Evolutionary conservation across 169 alveolate species (phyloP).

Genomic region (Perkinsus chesapeaki): DNA sequence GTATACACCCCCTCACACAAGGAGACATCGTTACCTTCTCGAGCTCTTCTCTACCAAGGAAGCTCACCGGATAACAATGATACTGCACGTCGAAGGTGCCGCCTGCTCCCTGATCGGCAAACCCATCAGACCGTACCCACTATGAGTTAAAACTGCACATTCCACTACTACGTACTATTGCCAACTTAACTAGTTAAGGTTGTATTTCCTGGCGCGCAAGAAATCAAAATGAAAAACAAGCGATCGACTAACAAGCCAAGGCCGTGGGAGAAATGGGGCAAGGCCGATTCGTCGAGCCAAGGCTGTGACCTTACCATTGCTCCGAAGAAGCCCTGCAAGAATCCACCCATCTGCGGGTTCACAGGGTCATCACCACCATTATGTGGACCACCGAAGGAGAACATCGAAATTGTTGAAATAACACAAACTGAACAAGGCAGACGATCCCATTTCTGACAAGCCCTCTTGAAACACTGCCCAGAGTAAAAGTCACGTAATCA

Average conservation of each 20-base stretch:
- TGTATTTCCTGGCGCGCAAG: too few relatives aligned
- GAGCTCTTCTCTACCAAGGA: slow-evolving; percentile 55
- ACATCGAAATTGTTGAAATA: background rate
- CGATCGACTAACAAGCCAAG: background rate
- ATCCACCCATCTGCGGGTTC: background rate
- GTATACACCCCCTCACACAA: background rate
- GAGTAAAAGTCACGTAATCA: background rate
- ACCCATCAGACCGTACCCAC: too few relatives aligned
- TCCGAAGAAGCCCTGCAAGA: background rate
- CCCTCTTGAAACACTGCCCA: too few relatives aligned
- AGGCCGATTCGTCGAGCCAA: background rate
- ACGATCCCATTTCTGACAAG: too few relatives aligned
- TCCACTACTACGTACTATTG: too few relatives aligned
- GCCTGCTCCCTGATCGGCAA: background rate
- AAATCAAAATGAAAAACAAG: too few relatives aligned
- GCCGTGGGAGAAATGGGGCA: background rate
- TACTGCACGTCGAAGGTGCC: slow-evolving; percentile 15
- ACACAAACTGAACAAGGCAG: background rate
- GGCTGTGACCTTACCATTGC: background rate
- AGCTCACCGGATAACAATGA: slow-evolving; percentile 47
- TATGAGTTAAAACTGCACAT: too few relatives aligned
- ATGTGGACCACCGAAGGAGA: background rate
- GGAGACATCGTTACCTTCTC: slow-evolving; percentile 33
- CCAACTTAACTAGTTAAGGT: too few relatives aligned
- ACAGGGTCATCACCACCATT: background rate